Base-by-base conservation (phyloP, 225 moss, liverwort and hornwort species). In the Polytrichum formosum region DNA sequence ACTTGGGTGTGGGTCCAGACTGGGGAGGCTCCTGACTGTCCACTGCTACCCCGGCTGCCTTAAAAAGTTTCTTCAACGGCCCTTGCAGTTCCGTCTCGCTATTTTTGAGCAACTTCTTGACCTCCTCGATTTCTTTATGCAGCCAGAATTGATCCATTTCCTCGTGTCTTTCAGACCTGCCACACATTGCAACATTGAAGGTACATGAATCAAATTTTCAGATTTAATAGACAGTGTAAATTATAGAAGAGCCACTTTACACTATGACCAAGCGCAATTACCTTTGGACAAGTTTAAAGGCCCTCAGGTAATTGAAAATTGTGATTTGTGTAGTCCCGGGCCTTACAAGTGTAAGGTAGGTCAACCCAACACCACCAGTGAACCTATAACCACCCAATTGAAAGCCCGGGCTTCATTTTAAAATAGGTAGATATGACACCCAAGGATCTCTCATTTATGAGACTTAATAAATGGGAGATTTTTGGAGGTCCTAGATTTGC, bases 61-160 rank as follows among this genome's bases (percentile, higher is more conserved):
- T 56, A 5, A 74, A 55, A 0, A 78, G 28, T 65, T 78, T 65
- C 60, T 62, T 74, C 19, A 74, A n/a, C 4, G 61, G 53, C 54
- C 70, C 54, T 55, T 63, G 66, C 26, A 70, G 21, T 23, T 67
- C 10, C 20, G 5, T 54, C 1, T 61, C 61, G 26, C 70, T 61
- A 25, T 25, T 63, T 55, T 61, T 28, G 53, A 79, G 67, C 35
- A 66, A 23, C 62, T 5, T 5, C 59, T 25, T 55, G 0, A 71
- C 66, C 20, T 25, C 61, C 53, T 37, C 13, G 21, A 74, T 70
- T 16, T 4, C 25, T 4, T 46, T 25, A 27, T 76, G 18, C 33
- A 73, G 66, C 69, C 80, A 73, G 54, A 1, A 5, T 53, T 61
- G 56, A 30, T 70, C 73, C 54, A 54, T 26, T 22, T 76, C 65